Conservation (phyloP, 2,329 filamentous ascomycete species). For the Beauveria pseudobassiana region DNA sequence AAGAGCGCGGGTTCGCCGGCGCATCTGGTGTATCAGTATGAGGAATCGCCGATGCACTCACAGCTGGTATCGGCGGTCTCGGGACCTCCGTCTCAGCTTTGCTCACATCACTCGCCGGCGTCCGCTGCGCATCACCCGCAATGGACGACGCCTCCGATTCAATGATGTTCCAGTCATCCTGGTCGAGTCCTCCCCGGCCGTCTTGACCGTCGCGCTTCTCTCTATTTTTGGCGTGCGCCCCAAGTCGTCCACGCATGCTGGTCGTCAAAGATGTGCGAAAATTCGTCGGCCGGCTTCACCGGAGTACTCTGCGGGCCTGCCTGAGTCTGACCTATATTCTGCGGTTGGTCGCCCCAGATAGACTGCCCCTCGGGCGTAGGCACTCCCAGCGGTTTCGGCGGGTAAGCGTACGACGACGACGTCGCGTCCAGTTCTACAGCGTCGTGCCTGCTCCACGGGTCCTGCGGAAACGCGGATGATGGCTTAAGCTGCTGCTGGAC, state of each 20-base stretch:
- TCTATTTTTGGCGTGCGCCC: constrained; percentile 20
- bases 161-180: constrained; percentile 46
- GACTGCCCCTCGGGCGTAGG: constrained; percentile 22
- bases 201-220: constrained; percentile 35
- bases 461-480: constrained; percentile 21
- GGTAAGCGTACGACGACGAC: constrained; percentile 28
- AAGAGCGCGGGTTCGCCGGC: background rate
- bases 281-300: constrained; percentile 20
- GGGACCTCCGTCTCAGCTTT: background rate
- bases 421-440: constrained; percentile 24
- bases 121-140: background rate
- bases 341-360: constrained; percentile 33
- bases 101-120: background rate
- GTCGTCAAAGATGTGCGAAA: constrained; percentile 26
- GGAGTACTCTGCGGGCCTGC: constrained; percentile 13
- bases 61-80: background rate
- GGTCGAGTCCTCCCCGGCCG: constrained; percentile 13
- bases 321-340: constrained; percentile 20
- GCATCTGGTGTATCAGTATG: background rate
- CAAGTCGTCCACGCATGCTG: constrained; percentile 43
- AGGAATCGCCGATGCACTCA: background rate
- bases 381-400: constrained; percentile 28
- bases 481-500: constrained; percentile 11
- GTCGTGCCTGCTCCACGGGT: constrained; percentile 19
- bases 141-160: constrained; percentile 32